These are phyloP conservation scores for Lindgomyces ingoldianus DNA, from an alignment of 495 filamentous ascomycete genomes.

Conservation along the genomic window DNA sequence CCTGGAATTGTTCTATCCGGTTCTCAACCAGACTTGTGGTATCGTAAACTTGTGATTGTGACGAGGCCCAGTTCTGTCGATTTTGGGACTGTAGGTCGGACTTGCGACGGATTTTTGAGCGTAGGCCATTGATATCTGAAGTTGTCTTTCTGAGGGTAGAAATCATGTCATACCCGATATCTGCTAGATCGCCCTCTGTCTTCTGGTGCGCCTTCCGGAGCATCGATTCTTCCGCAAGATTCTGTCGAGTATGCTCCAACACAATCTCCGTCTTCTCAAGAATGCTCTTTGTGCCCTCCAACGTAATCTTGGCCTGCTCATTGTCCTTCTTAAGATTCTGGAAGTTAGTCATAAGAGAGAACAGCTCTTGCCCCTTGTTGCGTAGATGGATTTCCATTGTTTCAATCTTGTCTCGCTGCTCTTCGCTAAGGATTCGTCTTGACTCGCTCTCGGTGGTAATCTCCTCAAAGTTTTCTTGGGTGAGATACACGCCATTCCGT, in stretches of 20 bases:
- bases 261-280: slow-evolving; percentile 86
- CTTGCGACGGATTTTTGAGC: slow-evolving; percentile 79
- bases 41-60: slow-evolving; percentile 70
- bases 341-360: slow-evolving; percentile 79
- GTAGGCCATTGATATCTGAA: slow-evolving; percentile 74
- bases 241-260: slow-evolving; percentile 70
- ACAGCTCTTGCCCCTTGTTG: slow-evolving; percentile 89
- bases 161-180: slow-evolving; percentile 72
- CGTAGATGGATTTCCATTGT: slow-evolving; percentile 85
- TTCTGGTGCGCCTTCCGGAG: slow-evolving; percentile 81
- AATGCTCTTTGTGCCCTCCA: slow-evolving; percentile 76
- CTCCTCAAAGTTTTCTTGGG: slow-evolving; percentile 79
- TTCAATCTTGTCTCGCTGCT: slow-evolving; percentile 88
- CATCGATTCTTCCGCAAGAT: slow-evolving; percentile 74
- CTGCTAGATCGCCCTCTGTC: slow-evolving; percentile 74
- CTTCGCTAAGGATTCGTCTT: slow-evolving; percentile 85
- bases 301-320: slow-evolving; percentile 66
- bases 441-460: slow-evolving; percentile 89
- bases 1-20: slow-evolving; percentile 67
- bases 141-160: slow-evolving; percentile 73
- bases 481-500: slow-evolving; percentile 91
- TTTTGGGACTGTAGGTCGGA: slow-evolving; percentile 79
- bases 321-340: slow-evolving; percentile 83
- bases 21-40: slow-evolving; percentile 75
- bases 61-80: slow-evolving; percentile 72